Conservation (phyloP, 306 rosid genomes). For the Mimosa bimucronata region DNA sequence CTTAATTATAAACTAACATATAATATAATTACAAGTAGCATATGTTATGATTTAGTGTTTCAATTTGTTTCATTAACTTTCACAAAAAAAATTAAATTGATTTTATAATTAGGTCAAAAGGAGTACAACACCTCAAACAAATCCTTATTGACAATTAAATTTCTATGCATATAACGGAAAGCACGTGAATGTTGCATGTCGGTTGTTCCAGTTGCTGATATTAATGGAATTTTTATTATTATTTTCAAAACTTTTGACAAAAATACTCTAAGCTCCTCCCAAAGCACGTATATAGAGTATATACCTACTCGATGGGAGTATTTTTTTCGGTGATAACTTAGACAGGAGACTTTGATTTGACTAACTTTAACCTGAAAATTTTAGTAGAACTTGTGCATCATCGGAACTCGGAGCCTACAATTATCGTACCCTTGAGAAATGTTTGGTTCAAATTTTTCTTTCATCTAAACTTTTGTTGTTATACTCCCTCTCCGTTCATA, state of each 20-base stretch:
- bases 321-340: too few species aligned
- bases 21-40: too few species aligned
- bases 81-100: too few species aligned
- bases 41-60: too few species aligned
- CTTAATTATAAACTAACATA: too few species aligned
- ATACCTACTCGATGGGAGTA: neutral
- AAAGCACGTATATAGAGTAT: neutral
- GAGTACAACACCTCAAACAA: neutral
- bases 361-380: neutral
- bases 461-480: too few species aligned
- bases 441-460: neutral
- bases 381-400: neutral
- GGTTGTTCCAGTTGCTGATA: neutral
- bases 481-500: too few species aligned
- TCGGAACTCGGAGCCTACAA: neutral
- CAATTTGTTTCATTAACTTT: too few species aligned
- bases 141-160: neutral
- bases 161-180: neutral
- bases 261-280: neutral
- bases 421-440: neutral
- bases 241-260: neutral
- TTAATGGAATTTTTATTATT: neutral
- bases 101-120: too few species aligned
- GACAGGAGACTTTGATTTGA: neutral
- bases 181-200: neutral